Evolutionary conservation across 2,329 filamentous ascomycete genomes (phyloP).

Genomic region (Ophiostoma fasciatum): DNA sequence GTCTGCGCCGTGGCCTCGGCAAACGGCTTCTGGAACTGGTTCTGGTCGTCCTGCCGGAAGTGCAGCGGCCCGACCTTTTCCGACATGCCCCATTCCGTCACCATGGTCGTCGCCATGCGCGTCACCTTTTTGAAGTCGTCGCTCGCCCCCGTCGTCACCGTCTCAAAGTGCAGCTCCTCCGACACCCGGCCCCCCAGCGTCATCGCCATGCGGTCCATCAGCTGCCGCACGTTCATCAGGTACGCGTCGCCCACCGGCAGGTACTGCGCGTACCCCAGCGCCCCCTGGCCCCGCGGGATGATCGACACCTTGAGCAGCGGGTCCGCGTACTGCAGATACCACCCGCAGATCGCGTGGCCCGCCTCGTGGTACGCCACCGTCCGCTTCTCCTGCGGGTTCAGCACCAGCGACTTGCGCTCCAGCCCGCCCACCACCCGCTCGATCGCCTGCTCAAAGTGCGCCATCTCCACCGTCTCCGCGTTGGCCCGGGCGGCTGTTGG

Average conservation of each 20-base stretch:
- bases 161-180: conserved; percentile 93
- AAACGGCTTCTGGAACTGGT: conserved; percentile 85
- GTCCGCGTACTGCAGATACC: conserved; percentile 95
- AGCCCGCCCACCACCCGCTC: conserved; percentile 93
- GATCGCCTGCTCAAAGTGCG: conserved; percentile 92
- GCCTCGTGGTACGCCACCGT: conserved; percentile 53
- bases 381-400: conserved; percentile 80
- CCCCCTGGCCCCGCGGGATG: conserved; percentile 87
- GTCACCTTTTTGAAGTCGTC: conserved; percentile 99
- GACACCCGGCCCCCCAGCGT: conserved; percentile 89
- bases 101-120: conserved; percentile 90
- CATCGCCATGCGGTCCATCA: conserved; percentile 99
- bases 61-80: conserved; percentile 84
- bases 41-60: conserved; percentile 63
- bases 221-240: conserved; percentile 85
- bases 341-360: conserved; percentile 94
- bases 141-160: conserved; percentile 84
- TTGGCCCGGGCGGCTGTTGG: conserved; percentile 62
- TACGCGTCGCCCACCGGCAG: conserved; percentile 85
- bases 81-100: conserved; percentile 99
- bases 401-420: conserved; percentile 92
- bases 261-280: conserved; percentile 92
- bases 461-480: conserved; percentile 69
- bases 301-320: conserved; percentile 97
- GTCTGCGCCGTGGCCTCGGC: conserved; percentile 84